These are phyloP conservation scores for Colletotrichum spaethianum DNA, from an alignment of 2,329 filamentous ascomycete genomes.

Conservation along the genomic window DNA sequence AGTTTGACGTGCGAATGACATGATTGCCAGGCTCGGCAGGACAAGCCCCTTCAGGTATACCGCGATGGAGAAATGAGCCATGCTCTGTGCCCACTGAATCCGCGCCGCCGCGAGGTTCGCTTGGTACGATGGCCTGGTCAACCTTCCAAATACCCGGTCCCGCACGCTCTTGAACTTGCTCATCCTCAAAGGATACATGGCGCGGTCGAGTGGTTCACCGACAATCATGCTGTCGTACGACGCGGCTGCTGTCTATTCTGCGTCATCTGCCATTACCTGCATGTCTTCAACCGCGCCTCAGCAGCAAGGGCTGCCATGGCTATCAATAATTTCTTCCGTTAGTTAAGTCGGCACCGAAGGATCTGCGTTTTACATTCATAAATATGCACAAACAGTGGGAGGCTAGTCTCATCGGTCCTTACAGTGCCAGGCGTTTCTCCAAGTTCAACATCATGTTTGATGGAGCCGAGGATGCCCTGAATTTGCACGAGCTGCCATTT, in stretches of 20 bases:
- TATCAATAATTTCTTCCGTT: neutral
- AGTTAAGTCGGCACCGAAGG: neutral
- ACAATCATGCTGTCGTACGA: neutral
- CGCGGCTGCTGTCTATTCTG: no score
- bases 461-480: neutral
- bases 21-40: neutral
- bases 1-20: constrained; percentile 1
- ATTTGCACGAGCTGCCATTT: neutral
- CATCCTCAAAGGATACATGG: neutral
- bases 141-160: neutral
- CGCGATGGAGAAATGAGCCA: neutral
- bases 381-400: neutral
- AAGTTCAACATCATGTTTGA: no score
- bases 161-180: neutral
- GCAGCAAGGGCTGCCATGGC: neutral
- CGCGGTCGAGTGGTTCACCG: neutral
- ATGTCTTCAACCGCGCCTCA: neutral
- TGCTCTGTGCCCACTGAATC: neutral
- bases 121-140: neutral
- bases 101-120: neutral
- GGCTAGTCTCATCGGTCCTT: neutral
- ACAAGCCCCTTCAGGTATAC: neutral
- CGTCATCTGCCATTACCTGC: constrained; percentile 1
- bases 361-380: neutral
- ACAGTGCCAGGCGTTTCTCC: neutral